Base-by-base conservation (phyloP, 2,329 filamentous ascomycete species). In the Pseudodiploospora longispora region DNA sequence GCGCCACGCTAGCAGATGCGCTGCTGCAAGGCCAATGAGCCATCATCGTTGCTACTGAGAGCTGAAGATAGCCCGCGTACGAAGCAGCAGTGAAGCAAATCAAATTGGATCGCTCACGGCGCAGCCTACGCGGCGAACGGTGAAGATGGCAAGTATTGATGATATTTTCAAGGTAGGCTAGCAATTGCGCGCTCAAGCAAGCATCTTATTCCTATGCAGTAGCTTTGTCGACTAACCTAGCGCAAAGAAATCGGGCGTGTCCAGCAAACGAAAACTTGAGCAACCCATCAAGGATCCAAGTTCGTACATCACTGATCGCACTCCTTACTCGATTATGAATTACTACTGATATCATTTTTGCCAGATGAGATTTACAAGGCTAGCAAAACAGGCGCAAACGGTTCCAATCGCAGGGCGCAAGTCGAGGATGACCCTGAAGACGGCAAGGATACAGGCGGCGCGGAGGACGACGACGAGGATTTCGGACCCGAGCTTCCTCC, bases 331-430 rank as follows among this genome's bases (percentile, higher is more conserved):
- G 10, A 36, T 27, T 6, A 43, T 48, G 10, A 48, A 37, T 3
- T 6, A 27, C 28, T 5, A 29, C 37, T 12, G 10, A 8, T 27
- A 29, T 38, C 44, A 2, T 19, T 19, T 29, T 33, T 10, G 3
- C 2, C 45, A 82, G 80, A 73, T 54, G 70, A 83, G 51, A 67
- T 82, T 44, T 83, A 83, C 67, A 85, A 84, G 59, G 74, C 78
- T 5, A 75, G 71, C 36, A 81, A 78, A 47, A 56, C 75, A 34
- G 64, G 65, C 44, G 55, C 66, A 41, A 71, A 71, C 47, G 66
- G 65, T 52, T 62, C 62, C 40, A 70, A 65, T 42, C 69, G 71
- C 8, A 70, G 70, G 47, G 60, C 68, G 30, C 67, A 59, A 27
- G 69, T 78, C 38, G 64, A 70, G 46, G 63, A 67, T 42, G 61